Base-by-base conservation (phyloP, 2,329 filamentous ascomycete genomes). In the Reticulascus tulasneorum region DNA sequence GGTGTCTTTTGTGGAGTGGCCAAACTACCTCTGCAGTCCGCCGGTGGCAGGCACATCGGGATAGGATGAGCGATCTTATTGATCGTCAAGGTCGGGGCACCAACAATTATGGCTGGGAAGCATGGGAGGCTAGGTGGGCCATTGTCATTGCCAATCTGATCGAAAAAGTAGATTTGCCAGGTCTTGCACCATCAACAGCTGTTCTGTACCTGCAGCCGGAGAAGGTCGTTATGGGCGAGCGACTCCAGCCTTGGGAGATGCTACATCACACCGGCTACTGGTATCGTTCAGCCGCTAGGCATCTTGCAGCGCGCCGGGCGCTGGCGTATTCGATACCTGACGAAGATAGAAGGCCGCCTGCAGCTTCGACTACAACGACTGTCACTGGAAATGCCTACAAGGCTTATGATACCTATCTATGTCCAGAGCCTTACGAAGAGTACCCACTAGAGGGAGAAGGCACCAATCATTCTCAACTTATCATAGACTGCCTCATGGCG, bases 21-120 rank as follows among this genome's bases (percentile, higher is more conserved):
- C 81, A 89, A 47, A 82, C 84, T n/a, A 88, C 85, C 20, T 70
- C 81, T 26, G 90, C 90, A 4, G 84, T 86, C 7, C 79, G 86
- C 37, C 77, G 82, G 37, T 97, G 91, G 91, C 72, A 82, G 39
- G 70, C 69, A 23, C 94, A 97, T 58, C 79, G 82, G 42, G 75
- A 81, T 37, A 78, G 83, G 37, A 80, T 91, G 46, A 74, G 73
- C 37, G 84, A 87, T 49, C 77, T 96, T 34, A 69, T 96, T 12
- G 87, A 95, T 53, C 76, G 86, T 13, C 80, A 84, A 47, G 90
- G 89, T 5, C 86, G 86, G 49, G 91, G 91, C 1, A 89, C 86
- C 4, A 78, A 80, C 21, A 94, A 87, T 47, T 97, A 97, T 57
- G 87, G 88, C 6, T 97, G 90, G 86, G 78, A 88, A 52, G 90